These are phyloP conservation scores for Basipetospora chlamydospora DNA, from an alignment of 2,329 filamentous ascomycete species.

Conservation along the genomic window DNA sequence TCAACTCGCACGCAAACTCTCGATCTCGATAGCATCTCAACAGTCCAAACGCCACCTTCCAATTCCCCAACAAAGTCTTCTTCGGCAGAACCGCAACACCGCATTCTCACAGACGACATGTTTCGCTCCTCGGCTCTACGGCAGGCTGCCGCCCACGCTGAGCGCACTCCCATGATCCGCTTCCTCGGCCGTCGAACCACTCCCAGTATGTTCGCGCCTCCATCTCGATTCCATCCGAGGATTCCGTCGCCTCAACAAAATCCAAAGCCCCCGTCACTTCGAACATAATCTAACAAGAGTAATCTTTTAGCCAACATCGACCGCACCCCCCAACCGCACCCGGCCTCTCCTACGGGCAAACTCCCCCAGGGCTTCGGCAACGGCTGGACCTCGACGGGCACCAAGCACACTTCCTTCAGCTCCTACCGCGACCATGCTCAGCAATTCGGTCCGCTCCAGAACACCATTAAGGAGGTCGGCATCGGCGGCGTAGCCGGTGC, in stretches of 20 bases:
- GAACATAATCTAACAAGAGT: slow-evolving; percentile 10
- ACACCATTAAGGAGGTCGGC: slow-evolving; percentile 28
- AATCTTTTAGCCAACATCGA: slow-evolving; percentile 58
- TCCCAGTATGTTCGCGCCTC: slow-evolving; percentile 31
- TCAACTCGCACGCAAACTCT: too few species aligned
- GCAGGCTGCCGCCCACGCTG: slow-evolving; percentile 42
- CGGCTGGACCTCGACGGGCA: slow-evolving; percentile 17
- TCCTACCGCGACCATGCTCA: slow-evolving; percentile 65
- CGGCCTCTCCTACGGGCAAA: slow-evolving; percentile 49
- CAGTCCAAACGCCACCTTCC: too few species aligned
- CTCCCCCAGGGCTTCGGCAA: slow-evolving; percentile 41
- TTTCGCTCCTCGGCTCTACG: slow-evolving; percentile 41
- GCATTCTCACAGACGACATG: slow-evolving; percentile 22
- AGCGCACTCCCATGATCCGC: slow-evolving; percentile 46
- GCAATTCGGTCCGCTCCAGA: slow-evolving; percentile 61
- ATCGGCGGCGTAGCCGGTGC: slow-evolving; percentile 51
- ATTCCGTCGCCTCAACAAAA: not conserved
- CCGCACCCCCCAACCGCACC: slow-evolving; percentile 60
- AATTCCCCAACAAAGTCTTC: not conserved
- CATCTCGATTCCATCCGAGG: too few species aligned
- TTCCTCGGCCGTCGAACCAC: slow-evolving; percentile 47
- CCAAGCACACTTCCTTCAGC: slow-evolving; percentile 50
- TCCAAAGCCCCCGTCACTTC: slow-evolving; percentile 6
- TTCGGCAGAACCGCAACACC: not conserved
- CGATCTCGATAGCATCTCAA: not conserved